phyloP scores from a whole-genome alignment of 208 protist genomes.

The Trypanosoma theileri region DNA sequence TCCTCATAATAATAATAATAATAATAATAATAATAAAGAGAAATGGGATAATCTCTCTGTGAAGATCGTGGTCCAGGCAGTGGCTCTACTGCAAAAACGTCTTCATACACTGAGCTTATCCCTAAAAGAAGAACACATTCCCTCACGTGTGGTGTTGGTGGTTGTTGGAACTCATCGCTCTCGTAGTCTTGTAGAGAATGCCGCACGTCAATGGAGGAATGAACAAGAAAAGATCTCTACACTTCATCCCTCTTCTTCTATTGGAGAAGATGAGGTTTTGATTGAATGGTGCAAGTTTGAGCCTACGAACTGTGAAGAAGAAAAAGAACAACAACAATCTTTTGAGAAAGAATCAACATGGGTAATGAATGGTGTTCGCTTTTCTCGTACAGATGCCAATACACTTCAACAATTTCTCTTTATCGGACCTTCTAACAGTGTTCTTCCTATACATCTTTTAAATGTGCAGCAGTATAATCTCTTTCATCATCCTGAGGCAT shows the following conservation, averaged over 20 bases:
- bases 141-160: constrained; percentile 16
- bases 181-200: constrained; percentile 16
- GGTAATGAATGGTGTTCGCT: constrained; percentile 68
- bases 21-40: neutral
- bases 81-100: constrained; percentile 11
- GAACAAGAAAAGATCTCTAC: constrained; percentile 1
- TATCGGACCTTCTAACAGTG: constrained; percentile 44
- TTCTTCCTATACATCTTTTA: constrained; percentile 57
- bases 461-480: constrained; percentile 70
- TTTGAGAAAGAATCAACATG: constrained; percentile 27
- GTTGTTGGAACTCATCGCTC: constrained; percentile 36
- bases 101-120: neutral
- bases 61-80: constrained; percentile 28
- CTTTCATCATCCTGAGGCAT: constrained; percentile 55
- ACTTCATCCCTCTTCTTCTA: neutral
- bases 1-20: neutral
- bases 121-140: constrained; percentile 1
- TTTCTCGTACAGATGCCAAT: constrained; percentile 29
- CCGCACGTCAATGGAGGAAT: constrained; percentile 7
- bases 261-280: neutral
- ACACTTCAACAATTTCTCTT: constrained; percentile 69
- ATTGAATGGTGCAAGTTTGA: constrained; percentile 38
- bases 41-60: constrained; percentile 24
- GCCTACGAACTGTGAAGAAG: neutral
- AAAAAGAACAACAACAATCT: neutral